A percentile compares a stretch with the other conserved stretches of the same genome.
Conservation (phyloP, 371 early-diverging fungal species). For the Syncephalastrum contaminatum region DNA sequence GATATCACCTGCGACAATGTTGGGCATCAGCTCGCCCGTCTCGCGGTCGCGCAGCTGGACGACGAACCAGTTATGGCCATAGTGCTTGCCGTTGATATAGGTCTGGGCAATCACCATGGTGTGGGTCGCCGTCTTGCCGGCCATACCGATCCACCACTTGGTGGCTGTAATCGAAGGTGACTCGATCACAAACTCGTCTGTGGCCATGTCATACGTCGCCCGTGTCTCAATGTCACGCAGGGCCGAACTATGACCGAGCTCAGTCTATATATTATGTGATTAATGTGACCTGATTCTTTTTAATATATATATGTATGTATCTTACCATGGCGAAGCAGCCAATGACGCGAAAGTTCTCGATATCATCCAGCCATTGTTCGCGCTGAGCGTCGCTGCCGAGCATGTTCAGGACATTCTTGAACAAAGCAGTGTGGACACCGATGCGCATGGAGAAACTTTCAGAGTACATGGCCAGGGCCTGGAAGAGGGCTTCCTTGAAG, state of each 20-base stretch:
- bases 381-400: slow-evolving; percentile 62
- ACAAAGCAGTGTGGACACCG: slow-evolving; percentile 60
- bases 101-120: slow-evolving; percentile 66
- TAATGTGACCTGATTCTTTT: background rate
- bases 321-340: slow-evolving; percentile 74
- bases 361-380: slow-evolving; percentile 50
- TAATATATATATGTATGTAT: background rate
- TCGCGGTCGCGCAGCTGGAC: slow-evolving; percentile 79
- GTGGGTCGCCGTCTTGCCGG: slow-evolving; percentile 80
- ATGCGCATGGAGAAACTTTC: slow-evolving; percentile 64
- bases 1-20: slow-evolving; percentile 84
- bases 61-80: slow-evolving; percentile 82
- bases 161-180: slow-evolving; percentile 83
- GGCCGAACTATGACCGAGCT: slow-evolving; percentile 80
- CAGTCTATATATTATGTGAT: slow-evolving; percentile 36
- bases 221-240: slow-evolving; percentile 87
- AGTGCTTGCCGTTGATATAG: slow-evolving; percentile 59
- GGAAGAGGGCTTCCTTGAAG: slow-evolving; percentile 9
- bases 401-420: slow-evolving; percentile 56
- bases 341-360: slow-evolving; percentile 51
- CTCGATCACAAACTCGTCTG: slow-evolving; percentile 82
- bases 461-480: slow-evolving; percentile 45
- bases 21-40: slow-evolving; percentile 73
- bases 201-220: slow-evolving; percentile 75
- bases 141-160: slow-evolving; percentile 95